Base-by-base conservation (phyloP, 1,139 yeast species). In the Zygoascus sp. region DNA sequence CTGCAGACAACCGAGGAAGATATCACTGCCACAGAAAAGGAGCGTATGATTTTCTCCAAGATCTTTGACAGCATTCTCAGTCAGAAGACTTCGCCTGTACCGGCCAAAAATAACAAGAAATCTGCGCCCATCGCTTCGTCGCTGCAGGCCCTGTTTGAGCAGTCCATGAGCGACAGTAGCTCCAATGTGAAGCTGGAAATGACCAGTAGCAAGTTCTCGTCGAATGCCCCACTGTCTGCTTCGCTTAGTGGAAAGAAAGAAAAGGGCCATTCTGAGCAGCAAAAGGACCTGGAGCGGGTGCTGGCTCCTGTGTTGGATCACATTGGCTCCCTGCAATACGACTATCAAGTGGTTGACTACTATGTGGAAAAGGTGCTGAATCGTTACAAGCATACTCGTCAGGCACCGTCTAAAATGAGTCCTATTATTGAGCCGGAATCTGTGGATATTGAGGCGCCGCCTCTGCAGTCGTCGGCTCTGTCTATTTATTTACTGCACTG, bases 301-400 rank as follows among this genome's bases (percentile, higher is more conserved):
- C 13, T 57, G 8, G 38, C 41, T 28, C 60, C 62, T 0, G 56
- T 63, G 0, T 37, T 60, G 28, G 50, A 50, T 15, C 58, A 63
- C 40, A 58, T 65, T 22, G 48, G 56, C n/a, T 28, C 43, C 7
- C 35, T 64, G 28, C 52, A 51, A 5, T 55, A 65, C 1, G 66
- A 64, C 49, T 47, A 49, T 15, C 60, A 59, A 34, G 54, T 65
- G 4, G 41, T 54, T 15, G 54, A 55, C 10, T 65, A 59, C 42
- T 64, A 50, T 46, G 44, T 45, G 25, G 40, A 46, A 1, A 46
- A 45, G n/a, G 50, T 64, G 10, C 38, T 62, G 11, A 44, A 47
- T 21, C 25, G 54, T 20, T 52, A 48, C 38, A 27, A 37, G 10
- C 36, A n/a, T 21, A 19, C 15, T n/a, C n/a, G n/a, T n/a, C n/a